Conservation (phyloP, 805 yeast species). For the Candida boidinii region DNA sequence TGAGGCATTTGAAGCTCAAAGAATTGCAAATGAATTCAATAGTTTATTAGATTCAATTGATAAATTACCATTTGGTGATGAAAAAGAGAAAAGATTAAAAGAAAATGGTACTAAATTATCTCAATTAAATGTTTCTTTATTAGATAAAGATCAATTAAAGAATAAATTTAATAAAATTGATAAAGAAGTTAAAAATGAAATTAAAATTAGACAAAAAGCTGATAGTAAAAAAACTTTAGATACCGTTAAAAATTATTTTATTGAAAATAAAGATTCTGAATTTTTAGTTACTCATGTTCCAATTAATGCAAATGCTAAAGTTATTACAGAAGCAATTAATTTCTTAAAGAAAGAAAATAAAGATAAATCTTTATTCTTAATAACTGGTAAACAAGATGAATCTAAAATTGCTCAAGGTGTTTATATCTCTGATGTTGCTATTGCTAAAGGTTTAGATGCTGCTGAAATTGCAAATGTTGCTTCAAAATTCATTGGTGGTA, state of each 20-base stretch:
- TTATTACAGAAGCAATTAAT: conserved; percentile 87
- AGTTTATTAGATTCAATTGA: conserved; percentile 50
- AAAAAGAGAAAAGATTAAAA: conserved; percentile 76
- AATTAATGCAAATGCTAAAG: conserved; percentile 82
- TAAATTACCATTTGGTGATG: conserved; percentile 60
- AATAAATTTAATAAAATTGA: conserved; percentile 71
- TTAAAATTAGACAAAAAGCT: conserved; percentile 80
- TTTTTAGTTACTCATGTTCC: conserved; percentile 61
- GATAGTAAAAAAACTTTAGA: conserved; percentile 79
- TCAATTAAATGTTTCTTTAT: conserved; percentile 71
- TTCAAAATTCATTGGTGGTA: conserved; percentile 78
- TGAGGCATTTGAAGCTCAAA: conserved; percentile 86
- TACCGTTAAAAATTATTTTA: conserved; percentile 63
- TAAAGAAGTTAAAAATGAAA: conserved; percentile 80
- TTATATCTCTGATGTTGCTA: conserved; percentile 66
- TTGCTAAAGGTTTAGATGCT: conserved; percentile 64
- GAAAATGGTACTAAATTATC: conserved; percentile 79
- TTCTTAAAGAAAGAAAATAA: conserved; percentile 69
- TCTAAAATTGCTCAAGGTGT: conserved; percentile 94
- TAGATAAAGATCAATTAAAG: conserved; percentile 69
- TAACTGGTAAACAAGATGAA: conserved; percentile 55
- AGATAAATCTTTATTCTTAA: conserved; percentile 67
- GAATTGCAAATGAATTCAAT: conserved; percentile 67
- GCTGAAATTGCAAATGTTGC: conserved; percentile 68
- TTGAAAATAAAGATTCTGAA: conserved; percentile 39